A percentile compares a stretch with the other conserved stretches of the same genome.
Conservation (phyloP, 768 basidiomycete genomes). For the Neoboletus brunneissimus region DNA sequence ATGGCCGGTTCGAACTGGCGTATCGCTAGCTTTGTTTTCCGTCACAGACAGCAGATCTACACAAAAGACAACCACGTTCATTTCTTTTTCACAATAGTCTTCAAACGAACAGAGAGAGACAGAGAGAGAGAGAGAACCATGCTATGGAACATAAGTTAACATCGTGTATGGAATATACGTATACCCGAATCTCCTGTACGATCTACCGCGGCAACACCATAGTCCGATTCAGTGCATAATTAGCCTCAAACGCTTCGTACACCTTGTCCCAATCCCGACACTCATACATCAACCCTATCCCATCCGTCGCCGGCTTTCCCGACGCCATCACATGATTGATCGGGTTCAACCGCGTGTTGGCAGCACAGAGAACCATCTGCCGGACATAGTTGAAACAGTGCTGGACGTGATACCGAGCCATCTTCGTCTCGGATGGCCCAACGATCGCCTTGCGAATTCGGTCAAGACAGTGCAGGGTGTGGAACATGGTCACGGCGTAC, state of each 20-base stretch:
- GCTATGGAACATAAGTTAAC: not conserved
- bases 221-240: constrained; percentile 20
- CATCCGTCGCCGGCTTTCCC: constrained; percentile 16
- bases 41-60: not conserved
- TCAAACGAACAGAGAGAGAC: no score
- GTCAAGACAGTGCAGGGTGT: constrained; percentile 41
- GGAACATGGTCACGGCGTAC: constrained; percentile 38
- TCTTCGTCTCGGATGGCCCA: not conserved
- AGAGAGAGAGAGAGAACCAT: not conserved
- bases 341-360: constrained; percentile 33
- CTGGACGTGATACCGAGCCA: constrained; percentile 13
- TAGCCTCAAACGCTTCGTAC: constrained; percentile 22
- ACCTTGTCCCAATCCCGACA: constrained; percentile 24
- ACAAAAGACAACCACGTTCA: not conserved
- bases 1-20: not conserved
- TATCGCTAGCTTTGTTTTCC: not conserved
- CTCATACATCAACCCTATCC: constrained; percentile 20
- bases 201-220: constrained; percentile 9
- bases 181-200: not conserved
- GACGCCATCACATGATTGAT: constrained; percentile 10
- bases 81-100: not conserved
- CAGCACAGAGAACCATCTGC: constrained; percentile 38
- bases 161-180: not conserved
- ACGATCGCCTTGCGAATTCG: constrained; percentile 31
- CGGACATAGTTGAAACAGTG: constrained; percentile 43